Percentiles rank a stretch among this genome's conserved stretches.
phyloP scores from a whole-genome alignment of 345 rosid genomes.

The Citrus unshiu region DNA sequence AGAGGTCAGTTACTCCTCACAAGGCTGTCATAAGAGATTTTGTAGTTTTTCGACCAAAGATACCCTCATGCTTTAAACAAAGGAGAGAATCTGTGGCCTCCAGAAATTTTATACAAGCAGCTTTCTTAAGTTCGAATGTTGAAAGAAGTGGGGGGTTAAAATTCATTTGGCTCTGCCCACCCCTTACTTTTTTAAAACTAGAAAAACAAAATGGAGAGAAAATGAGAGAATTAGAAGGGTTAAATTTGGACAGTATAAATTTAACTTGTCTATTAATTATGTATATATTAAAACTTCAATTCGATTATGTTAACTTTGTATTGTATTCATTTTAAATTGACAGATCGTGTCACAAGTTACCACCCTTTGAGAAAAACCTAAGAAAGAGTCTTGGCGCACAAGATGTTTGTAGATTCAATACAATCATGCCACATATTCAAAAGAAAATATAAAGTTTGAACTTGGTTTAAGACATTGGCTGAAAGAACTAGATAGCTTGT shows the following conservation, averaged over 20 bases:
- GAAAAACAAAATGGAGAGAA: too few relatives aligned
- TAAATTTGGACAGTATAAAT: too few relatives aligned
- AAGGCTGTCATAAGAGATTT: too few relatives aligned
- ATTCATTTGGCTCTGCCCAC: too few relatives aligned
- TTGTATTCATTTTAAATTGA: not conserved
- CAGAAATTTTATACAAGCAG: too few relatives aligned
- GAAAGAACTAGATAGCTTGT: not conserved
- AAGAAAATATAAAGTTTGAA: not conserved
- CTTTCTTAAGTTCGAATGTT: too few relatives aligned
- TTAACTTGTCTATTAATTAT: too few relatives aligned
- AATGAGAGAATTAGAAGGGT: too few relatives aligned
- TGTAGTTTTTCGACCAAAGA: not conserved
- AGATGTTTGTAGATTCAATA: not conserved
- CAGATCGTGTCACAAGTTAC: not conserved
- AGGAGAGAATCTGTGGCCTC: not conserved
- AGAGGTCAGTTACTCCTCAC: not conserved
- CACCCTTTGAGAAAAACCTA: not conserved
- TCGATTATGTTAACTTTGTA: not conserved
- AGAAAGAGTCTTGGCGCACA: too few relatives aligned
- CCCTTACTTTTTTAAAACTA: too few relatives aligned
- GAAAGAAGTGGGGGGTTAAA: too few relatives aligned
- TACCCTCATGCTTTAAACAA: not conserved
- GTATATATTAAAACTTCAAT: too few relatives aligned
- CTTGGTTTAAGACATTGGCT: not conserved
- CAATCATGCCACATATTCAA: not conserved